These are phyloP conservation scores for Salix brachista DNA, from an alignment of 345 rosid genomes.

Conservation along the genomic window DNA sequence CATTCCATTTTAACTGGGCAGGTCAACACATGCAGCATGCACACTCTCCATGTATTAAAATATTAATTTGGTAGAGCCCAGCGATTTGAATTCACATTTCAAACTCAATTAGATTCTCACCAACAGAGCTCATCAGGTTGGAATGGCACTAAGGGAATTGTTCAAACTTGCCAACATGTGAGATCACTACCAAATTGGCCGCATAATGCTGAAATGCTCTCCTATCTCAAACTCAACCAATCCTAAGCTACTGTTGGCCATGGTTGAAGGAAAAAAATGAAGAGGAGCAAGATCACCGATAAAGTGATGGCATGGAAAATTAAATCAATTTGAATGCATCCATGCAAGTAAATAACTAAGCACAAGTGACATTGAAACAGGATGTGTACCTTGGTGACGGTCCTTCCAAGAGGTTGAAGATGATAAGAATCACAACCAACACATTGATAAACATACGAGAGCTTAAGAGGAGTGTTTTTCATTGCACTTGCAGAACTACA, in stretches of 20 bases:
- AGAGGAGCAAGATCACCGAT: not conserved
- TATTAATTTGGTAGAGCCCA: not conserved
- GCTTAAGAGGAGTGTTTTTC: constrained; percentile 98
- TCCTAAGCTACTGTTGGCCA: not conserved
- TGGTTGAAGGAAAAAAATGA: not conserved
- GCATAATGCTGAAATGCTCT: not conserved
- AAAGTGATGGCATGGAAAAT: not conserved
- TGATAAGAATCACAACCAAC: constrained; percentile 96
- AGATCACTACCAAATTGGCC: not conserved
- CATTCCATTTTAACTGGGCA: not conserved
- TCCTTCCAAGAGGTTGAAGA: constrained; percentile 87
- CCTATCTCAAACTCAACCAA: not conserved
- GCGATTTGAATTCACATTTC: not conserved
- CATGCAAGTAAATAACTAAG: not conserved
- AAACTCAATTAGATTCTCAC: not conserved
- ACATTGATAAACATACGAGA: constrained; percentile 95
- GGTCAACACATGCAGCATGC: not conserved
- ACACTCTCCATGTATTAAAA: not conserved
- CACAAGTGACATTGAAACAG: not conserved
- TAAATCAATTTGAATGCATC: not conserved
- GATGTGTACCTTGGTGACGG: constrained; percentile 68
- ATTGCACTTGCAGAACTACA: constrained; percentile 97
- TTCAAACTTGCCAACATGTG: not conserved
- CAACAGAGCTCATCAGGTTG: not conserved
- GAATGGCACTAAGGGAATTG: not conserved